phyloP scores from a whole-genome alignment of 257 asterid genomes.

The Primulina huaijiensis region DNA sequence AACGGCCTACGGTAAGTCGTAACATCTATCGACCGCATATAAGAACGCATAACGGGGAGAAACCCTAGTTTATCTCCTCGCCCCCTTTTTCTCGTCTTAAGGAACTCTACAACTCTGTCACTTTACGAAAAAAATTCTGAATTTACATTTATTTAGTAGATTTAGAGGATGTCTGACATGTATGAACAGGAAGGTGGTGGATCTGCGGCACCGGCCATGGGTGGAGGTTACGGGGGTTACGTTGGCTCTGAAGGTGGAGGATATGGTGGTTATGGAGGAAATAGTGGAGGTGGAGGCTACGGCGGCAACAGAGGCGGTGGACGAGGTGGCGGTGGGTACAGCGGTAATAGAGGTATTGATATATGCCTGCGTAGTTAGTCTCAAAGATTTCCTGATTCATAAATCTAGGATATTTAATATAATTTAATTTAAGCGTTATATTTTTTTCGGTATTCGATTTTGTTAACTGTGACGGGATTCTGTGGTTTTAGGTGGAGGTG shows the following conservation, averaged over 20 bases:
- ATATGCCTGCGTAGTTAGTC: background rate
- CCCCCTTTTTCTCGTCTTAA: background rate
- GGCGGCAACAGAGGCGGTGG: constrained; percentile 36
- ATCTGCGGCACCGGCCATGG: constrained; percentile 61
- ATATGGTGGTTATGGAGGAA: constrained; percentile 43
- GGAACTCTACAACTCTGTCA: background rate
- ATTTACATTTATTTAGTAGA: no score
- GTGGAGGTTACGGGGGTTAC: constrained; percentile 45
- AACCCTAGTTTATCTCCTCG: background rate
- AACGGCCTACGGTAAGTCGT: no score
- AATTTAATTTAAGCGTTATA: background rate
- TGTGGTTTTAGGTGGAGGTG: constrained; percentile 43
- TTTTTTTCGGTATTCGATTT: background rate
- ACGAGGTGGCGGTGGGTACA: constrained; percentile 38
- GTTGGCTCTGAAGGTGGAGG: constrained; percentile 50
- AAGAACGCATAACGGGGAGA: background rate
- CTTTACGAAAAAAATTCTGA: background rate
- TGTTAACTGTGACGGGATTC: constrained; percentile 20
- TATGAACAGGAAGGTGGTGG: constrained; percentile 80
- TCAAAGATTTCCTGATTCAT: background rate
- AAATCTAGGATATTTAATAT: background rate
- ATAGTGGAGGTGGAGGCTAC: constrained; percentile 39
- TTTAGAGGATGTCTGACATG: constrained; percentile 24
- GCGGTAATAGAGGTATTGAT: constrained; percentile 59
- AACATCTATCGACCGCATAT: background rate